A percentile compares a stretch with the other conserved stretches of the same genome.
phyloP scores from a whole-genome alignment of 73 alveolate genomes.

The Tetrahymena elliotti region DNA sequence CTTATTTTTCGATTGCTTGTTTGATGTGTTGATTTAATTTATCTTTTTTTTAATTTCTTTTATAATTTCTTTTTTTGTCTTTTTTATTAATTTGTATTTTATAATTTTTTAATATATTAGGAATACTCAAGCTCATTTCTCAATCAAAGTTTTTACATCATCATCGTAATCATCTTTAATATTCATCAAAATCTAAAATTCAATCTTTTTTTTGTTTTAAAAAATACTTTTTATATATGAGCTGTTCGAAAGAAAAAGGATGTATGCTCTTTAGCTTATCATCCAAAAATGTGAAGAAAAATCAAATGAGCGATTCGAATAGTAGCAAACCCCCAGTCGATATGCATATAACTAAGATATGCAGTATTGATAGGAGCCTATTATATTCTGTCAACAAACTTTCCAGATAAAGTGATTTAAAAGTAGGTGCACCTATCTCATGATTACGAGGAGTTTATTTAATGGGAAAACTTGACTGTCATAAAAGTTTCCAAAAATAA shows the following conservation, averaged over 20 bases:
- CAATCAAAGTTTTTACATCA: not conserved
- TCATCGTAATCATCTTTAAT: not conserved
- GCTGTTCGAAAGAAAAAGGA: not conserved
- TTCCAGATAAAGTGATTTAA: not conserved
- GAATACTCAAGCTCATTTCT: not conserved
- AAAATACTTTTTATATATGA: not conserved
- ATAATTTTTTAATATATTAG: not conserved
- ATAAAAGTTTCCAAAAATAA: not conserved
- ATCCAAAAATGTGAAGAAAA: not conserved
- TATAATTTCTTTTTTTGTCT: not conserved
- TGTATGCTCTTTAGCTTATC: not conserved
- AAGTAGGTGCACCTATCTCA: constrained; percentile 1
- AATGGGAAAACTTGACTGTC: not conserved
- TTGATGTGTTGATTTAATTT: not conserved
- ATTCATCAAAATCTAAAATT: not conserved
- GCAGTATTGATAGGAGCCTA: not conserved
- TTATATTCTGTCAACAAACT: not conserved
- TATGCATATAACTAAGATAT: not conserved
- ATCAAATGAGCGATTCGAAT: not conserved
- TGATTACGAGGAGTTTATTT: not conserved
- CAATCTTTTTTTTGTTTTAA: not conserved
- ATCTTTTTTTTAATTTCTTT: not conserved
- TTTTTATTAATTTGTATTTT: not conserved
- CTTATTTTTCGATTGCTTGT: not conserved
- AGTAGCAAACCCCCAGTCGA: not conserved